Base-by-base conservation (phyloP, 1,139 yeast genomes). In the Sugiyamaella castrensis region DNA sequence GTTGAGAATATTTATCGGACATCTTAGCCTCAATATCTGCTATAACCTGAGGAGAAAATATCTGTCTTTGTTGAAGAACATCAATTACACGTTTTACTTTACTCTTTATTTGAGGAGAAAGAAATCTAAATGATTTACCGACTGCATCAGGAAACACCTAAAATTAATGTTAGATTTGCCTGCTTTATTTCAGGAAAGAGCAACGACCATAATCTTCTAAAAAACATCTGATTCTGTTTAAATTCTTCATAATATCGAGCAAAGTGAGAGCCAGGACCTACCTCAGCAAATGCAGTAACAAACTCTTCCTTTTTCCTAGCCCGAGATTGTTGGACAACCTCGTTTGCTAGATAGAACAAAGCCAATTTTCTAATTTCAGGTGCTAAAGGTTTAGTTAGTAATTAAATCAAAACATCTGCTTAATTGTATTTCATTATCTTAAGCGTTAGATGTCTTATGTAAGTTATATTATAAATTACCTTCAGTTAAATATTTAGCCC, bases 321-420 rank as follows among this genome's bases (percentile, higher is more conserved):
- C 49, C 84, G 74, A 2, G 92, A 81, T 62, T 86, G 87, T 66
- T 88, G 96, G 0, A 87, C 85, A 26, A 88, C 84, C 59, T 88
- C 96, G 63, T 88, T 88, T 48, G 87, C 85, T 16, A 88, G 72
- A 60, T 88, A 87, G 31, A 88, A 72, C 48, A 85, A 66, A 1
- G 84, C 74, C 46, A 88, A 72, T 55, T 75, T 75, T 60, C 81
- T 77, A 45, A 69, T 61, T 13, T 71, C 60, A n/a, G 75, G 68
- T 11, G 74, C 68, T 37, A 62, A 13, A 28, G 24, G 24, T 13
- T 10, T n/a, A 48, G 46, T 40, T 47, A 37, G 45, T 31, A 31
- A 27, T n/a, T 4, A 31, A 12, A 31, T 31, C 5, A 19, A 19
- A 19, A 19, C n/a, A n/a, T n/a, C n/a, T n/a, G n/a, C n/a, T n/a